These are phyloP conservation scores for Brettanomyces anomalus DNA, from an alignment of 805 yeast species.

Conservation along the genomic window DNA sequence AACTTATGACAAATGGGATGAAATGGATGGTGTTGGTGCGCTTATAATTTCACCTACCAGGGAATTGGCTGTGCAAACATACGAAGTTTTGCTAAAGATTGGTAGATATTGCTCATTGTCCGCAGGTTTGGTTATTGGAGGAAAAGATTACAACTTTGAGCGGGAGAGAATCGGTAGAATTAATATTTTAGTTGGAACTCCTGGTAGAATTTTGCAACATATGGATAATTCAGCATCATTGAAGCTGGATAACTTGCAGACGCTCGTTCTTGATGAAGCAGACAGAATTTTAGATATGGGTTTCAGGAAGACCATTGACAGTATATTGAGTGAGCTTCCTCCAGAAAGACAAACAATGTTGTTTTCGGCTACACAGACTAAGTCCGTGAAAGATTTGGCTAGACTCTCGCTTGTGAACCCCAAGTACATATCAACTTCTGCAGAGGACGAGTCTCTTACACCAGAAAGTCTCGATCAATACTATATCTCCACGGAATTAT, in stretches of 20 bases:
- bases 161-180: slow-evolving; percentile 69
- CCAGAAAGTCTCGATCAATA: slow-evolving; percentile 84
- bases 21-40: slow-evolving; percentile 82
- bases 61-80: slow-evolving; percentile 84
- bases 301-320: slow-evolving; percentile 73
- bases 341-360: slow-evolving; percentile 73
- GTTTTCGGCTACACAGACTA: slow-evolving; percentile 87
- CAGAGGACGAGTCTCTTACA: slow-evolving; percentile 30
- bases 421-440: slow-evolving; percentile 40
- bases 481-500: slow-evolving; percentile 60
- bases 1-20: slow-evolving; percentile 65
- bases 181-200: slow-evolving; percentile 84
- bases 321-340: slow-evolving; percentile 69
- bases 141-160: slow-evolving; percentile 79
- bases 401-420: slow-evolving; percentile 65
- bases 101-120: slow-evolving; percentile 70
- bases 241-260: slow-evolving; percentile 65
- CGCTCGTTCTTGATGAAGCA: slow-evolving; percentile 82
- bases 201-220: slow-evolving; percentile 85
- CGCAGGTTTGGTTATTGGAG: slow-evolving; percentile 91
- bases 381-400: slow-evolving; percentile 73
- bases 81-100: slow-evolving; percentile 75
- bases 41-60: slow-evolving; percentile 86
- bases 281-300: slow-evolving; percentile 94
- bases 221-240: slow-evolving; percentile 82